Conservation (phyloP, 2,329 filamentous ascomycete species). For the Phyllosticta paracitricarpa region DNA sequence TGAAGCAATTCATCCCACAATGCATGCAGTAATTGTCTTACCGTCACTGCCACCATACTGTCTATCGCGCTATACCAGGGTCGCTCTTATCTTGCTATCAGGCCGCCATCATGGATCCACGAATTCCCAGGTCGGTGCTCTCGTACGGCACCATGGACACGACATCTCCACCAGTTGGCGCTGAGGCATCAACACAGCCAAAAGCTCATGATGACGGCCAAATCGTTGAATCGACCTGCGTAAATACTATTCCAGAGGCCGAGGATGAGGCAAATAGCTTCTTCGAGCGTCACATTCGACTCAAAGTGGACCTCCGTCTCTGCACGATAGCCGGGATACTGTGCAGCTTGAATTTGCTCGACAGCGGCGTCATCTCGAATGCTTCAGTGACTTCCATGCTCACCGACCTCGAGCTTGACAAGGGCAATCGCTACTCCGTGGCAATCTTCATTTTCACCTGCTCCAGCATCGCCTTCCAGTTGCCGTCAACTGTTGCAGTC, state of each 20-base stretch:
- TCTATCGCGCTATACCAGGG: not conserved
- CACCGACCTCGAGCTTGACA: conserved; percentile 49
- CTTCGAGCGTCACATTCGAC: conserved; percentile 41
- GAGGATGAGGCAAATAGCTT: conserved; percentile 8
- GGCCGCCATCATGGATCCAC: not conserved
- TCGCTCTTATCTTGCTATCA: not conserved
- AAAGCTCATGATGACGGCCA: not conserved
- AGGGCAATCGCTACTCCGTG: conserved; percentile 56
- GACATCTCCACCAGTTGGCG: not conserved
- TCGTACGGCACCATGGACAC: conserved; percentile 4
- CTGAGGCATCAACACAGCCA: not conserved
- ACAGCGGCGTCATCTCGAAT: conserved; percentile 59
- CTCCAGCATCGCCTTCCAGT: conserved; percentile 56
- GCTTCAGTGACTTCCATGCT: conserved; percentile 62
- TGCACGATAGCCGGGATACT: conserved; percentile 64
- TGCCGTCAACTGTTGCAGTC: conserved; percentile 58
- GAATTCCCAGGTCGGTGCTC: not conserved
- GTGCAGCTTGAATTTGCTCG: conserved; percentile 59
- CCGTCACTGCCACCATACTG: not conserved
- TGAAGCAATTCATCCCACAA: not conserved
- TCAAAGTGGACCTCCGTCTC: conserved; percentile 57
- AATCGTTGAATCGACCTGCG: not conserved
- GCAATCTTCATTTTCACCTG: conserved; percentile 67
- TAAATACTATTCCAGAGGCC: not conserved
- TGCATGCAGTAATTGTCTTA: not conserved